Base-by-base conservation (phyloP, 2,329 filamentous ascomycete genomes). In the Penicillium hordei region DNA sequence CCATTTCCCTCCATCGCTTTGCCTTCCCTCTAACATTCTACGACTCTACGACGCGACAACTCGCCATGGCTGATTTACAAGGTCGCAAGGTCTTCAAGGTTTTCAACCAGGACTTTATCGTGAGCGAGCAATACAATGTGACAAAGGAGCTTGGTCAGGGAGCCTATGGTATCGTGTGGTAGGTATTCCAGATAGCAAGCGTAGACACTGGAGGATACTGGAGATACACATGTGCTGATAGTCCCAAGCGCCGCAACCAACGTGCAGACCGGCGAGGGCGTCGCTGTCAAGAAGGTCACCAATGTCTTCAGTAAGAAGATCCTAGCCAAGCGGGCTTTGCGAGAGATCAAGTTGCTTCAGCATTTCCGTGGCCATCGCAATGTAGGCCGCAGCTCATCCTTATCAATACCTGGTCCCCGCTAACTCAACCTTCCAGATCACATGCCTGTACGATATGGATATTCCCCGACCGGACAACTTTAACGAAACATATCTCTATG, bases 271-370 rank as follows among this genome's bases (percentile, higher is more conserved):
- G 89, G 87, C 71, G 94, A 99, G 75, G 93, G 93, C 40, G 93
- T 99, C 62, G 94, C 94, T 70, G 94, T 99, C 83, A 99, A 99
- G 81, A 99, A 99, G 80, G 91, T 99, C 75, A 99, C 94, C 81
- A 99, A 99, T 89, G 93, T 99, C 70, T 99, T 99, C 79, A 97
- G 92, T 85, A 99, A 99, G 82, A 97, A 97, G 86, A 99, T 99
- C 68, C 84, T 99, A 66, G 94, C 94, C 70, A 99, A 99, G 87
- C 90, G 94, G 72, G 94, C 94, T 49, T 79, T 99, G 82, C 88
- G 94, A 77, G 94, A 99, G 81, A 97, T 99, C 80, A 99, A 97
- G 85, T 85, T 99, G 68, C 83, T 99, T 64, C 93, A 97, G 81
- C 94, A 99, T 79, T 99, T 99, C 81, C 86, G 94, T 70, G 90